Evolutionary conservation across 441 rosid species (phyloP).

Genomic region (Populus hybrid): DNA sequence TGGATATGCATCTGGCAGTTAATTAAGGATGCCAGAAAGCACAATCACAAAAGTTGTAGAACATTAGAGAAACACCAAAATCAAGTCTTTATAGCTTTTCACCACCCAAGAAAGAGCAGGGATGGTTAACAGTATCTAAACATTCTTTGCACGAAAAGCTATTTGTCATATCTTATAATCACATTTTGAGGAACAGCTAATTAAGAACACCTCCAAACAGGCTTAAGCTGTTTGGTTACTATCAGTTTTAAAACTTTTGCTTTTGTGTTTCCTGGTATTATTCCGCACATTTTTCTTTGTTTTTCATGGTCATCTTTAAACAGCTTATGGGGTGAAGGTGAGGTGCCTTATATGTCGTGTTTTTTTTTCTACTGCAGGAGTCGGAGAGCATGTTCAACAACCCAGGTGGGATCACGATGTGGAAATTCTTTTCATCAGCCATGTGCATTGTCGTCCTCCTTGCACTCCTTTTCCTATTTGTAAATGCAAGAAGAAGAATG

Average conservation of each 20-base stretch:
- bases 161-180: background rate
- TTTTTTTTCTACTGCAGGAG: slow-evolving; percentile 35
- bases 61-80: background rate
- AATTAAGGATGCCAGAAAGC: background rate
- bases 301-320: background rate
- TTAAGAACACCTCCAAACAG: background rate
- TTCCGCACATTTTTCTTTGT: background rate
- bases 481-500: slow-evolving; percentile 69
- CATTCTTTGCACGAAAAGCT: background rate
- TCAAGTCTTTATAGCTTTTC: background rate
- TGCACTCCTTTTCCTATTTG: slow-evolving; percentile 37
- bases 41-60: background rate
- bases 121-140: background rate
- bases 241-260: background rate
- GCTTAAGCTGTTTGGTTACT: background rate
- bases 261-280: background rate
- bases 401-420: slow-evolving; percentile 29
- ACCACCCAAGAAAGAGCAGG: background rate
- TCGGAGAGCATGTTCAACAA: slow-evolving; percentile 33
- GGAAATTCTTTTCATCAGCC: slow-evolving; percentile 41
- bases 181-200: background rate
- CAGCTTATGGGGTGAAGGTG: background rate
- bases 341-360: background rate
- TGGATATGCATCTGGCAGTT: background rate
- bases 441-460: slow-evolving; percentile 36